Percentiles rank a stretch among this genome's conserved stretches.
These are phyloP conservation scores for Rhynchosporium agropyri DNA, from an alignment of 2,329 filamentous ascomycete species.

Conservation along the genomic window DNA sequence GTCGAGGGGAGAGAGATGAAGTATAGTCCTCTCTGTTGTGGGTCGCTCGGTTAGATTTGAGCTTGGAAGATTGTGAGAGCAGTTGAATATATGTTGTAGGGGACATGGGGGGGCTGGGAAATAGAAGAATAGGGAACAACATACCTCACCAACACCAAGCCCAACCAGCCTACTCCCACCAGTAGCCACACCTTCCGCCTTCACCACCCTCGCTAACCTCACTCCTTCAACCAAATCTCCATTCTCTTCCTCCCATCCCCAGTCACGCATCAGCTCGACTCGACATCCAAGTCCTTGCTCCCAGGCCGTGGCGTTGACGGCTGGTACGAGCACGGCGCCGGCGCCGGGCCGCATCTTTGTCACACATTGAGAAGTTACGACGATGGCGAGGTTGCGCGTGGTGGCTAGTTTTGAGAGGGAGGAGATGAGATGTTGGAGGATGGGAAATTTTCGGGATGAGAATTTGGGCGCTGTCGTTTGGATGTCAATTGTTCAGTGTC, in stretches of 20 bases:
- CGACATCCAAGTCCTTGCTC: conserved; percentile 75
- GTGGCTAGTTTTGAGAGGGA: conserved; percentile 76
- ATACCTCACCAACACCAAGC: conserved; percentile 37
- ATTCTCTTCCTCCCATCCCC: conserved; percentile 53
- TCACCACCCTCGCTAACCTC: conserved; percentile 66
- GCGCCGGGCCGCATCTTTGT: conserved; percentile 74
- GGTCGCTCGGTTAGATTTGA: not conserved
- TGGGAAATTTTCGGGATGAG: conserved; percentile 44
- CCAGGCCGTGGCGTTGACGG: conserved; percentile 77
- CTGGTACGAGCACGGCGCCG: conserved; percentile 71
- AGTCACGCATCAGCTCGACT: conserved; percentile 80
- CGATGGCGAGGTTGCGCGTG: conserved; percentile 69
- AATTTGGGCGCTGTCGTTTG: conserved; percentile 31
- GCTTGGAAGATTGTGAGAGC: not conserved
- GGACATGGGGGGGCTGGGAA: not conserved
- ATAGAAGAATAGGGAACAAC: conserved; percentile 7
- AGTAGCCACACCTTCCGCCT: conserved; percentile 55
- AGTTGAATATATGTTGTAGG: not conserved
- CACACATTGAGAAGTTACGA: conserved; percentile 78
- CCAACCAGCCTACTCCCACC: conserved; percentile 31
- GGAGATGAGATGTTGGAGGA: conserved; percentile 64
- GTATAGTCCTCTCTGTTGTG: conserved; percentile 3
- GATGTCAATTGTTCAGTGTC: not conserved
- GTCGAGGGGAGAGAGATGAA: conserved; percentile 2
- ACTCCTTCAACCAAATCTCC: conserved; percentile 55